Conservation (phyloP, 2,329 filamentous ascomycete genomes). For the Colletotrichum karsti region DNA sequence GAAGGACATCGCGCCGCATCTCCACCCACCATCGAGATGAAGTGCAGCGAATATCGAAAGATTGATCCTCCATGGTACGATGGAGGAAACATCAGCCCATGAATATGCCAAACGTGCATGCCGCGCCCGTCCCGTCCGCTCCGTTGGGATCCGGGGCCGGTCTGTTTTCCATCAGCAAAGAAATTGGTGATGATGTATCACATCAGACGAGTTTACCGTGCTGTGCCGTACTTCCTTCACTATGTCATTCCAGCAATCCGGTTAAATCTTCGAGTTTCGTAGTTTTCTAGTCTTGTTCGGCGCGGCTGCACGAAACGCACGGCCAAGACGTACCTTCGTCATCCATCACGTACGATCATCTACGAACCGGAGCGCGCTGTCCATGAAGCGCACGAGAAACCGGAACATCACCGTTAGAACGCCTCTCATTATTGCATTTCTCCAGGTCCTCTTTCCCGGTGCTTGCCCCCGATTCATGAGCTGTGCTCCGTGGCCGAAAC, state of each 20-base stretch:
- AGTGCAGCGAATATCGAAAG: background rate
- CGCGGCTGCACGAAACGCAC: background rate
- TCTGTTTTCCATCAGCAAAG: background rate
- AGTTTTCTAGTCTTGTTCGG: too few relatives aligned
- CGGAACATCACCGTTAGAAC: background rate
- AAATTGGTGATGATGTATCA: background rate
- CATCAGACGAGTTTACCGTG: constrained; percentile 7
- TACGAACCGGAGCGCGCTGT: background rate
- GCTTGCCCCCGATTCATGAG: too few relatives aligned
- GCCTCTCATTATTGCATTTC: constrained; percentile 21
- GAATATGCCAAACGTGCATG: background rate
- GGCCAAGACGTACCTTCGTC: background rate
- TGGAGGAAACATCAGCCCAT: constrained; percentile 4
- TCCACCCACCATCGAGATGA: background rate
- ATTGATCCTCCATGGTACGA: background rate
- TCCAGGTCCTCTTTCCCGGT: background rate
- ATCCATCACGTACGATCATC: background rate
- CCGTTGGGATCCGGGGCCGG: constrained; percentile 2
- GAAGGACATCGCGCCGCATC: background rate
- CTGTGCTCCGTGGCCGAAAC: too few relatives aligned
- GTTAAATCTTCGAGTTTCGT: too few relatives aligned
- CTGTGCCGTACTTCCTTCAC: background rate
- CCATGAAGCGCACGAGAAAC: background rate
- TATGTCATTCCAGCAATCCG: background rate
- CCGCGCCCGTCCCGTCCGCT: background rate